Evolutionary conservation across 2,329 filamentous ascomycete genomes (phyloP).

Genomic region (Nemania sp.): DNA sequence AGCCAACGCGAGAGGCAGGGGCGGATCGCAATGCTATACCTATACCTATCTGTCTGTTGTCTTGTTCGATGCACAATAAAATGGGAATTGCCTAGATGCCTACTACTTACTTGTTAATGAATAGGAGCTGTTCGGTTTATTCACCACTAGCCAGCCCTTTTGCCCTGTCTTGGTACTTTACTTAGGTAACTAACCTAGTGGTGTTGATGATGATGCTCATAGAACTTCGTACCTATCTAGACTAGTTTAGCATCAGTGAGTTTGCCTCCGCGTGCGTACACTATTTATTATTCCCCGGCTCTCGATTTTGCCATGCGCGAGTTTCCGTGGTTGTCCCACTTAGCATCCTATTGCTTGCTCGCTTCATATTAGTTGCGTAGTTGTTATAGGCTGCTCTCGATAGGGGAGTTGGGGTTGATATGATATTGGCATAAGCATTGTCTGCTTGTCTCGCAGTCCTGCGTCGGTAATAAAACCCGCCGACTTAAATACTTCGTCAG

Average conservation of each 20-base stretch:
- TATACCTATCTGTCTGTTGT: too few relatives aligned
- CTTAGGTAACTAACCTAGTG: background rate
- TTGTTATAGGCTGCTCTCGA: background rate
- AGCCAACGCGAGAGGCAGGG: too few relatives aligned
- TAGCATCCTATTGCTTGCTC: background rate
- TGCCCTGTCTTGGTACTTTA: background rate
- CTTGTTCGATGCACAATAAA: too few relatives aligned
- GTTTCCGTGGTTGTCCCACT: slow-evolving; percentile 5
- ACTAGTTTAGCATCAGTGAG: background rate
- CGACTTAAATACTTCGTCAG: slow-evolving; percentile 4
- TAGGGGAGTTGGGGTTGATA: background rate
- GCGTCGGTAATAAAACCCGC: slow-evolving; percentile 21
- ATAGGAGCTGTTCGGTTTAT: too few relatives aligned
- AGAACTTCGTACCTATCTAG: slow-evolving; percentile 1
- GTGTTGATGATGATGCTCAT: background rate
- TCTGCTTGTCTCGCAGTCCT: background rate
- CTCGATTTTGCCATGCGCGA: slow-evolving; percentile 2
- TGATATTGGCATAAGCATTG: slow-evolving; percentile 7
- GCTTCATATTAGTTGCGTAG: background rate
- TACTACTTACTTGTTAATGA: too few relatives aligned
- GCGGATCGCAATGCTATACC: too few relatives aligned
- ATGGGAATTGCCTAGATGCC: too few relatives aligned
- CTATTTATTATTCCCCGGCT: slow-evolving; percentile 3
- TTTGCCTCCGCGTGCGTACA: slow-evolving; percentile 6
- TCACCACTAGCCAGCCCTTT: background rate